Conservation (phyloP, 768 basidiomycete species). For the Agaricus blazei region DNA sequence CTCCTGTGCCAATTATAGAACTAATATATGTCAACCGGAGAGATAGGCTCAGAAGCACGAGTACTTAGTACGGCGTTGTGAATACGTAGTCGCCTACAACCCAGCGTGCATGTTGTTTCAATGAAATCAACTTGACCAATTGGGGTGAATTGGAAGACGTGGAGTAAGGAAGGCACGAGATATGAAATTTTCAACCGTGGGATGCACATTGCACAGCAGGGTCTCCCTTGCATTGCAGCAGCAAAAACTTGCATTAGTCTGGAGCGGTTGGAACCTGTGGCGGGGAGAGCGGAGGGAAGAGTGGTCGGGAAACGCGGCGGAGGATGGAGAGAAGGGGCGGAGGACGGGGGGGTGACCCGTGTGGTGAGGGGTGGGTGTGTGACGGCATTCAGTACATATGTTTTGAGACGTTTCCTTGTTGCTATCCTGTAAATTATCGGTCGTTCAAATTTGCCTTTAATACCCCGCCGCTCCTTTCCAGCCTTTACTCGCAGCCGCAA, state of each 20-base stretch:
- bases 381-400: conserved; percentile 14
- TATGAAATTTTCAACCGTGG: conserved; percentile 10
- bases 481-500: conserved; percentile 5
- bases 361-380: background rate
- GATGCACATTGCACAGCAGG: background rate
- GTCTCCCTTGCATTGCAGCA: background rate
- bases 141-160: too few species aligned
- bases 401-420: conserved; percentile 12
- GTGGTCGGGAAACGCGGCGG: background rate
- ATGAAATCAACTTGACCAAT: too few species aligned
- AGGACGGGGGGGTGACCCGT: background rate
- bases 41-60: too few species aligned
- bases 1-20: too few species aligned
- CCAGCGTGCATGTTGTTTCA: too few species aligned
- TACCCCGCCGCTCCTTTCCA: conserved; percentile 13
- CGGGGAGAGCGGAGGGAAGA: too few species aligned
- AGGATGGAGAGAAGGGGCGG: background rate
- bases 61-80: too few species aligned
- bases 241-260: background rate
- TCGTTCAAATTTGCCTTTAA: conserved; percentile 5
- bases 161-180: background rate
- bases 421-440: background rate
- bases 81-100: too few species aligned
- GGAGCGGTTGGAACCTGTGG: background rate
- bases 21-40: too few species aligned